Percentiles rank a stretch among this genome's conserved stretches.
These are phyloP conservation scores for Amanita pseudoporphyria DNA, from an alignment of 768 basidiomycete genomes.

Conservation along the genomic window DNA sequence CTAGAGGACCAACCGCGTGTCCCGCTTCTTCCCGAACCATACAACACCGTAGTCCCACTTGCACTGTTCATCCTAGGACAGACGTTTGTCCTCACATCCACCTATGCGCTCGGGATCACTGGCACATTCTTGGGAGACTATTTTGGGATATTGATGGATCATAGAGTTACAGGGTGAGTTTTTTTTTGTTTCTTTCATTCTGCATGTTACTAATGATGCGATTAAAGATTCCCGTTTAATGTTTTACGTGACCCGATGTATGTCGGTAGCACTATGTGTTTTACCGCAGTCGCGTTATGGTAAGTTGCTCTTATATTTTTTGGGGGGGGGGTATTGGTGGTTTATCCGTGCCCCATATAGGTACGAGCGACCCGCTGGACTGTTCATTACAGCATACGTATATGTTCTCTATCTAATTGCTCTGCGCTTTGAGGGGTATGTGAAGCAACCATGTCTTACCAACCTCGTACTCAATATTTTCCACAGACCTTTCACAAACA, in stretches of 20 bases:
- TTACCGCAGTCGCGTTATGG: slow-evolving; percentile 82
- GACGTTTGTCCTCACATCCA: slow-evolving; percentile 79
- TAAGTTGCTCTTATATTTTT: slow-evolving; percentile 27
- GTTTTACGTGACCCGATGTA: slow-evolving; percentile 94
- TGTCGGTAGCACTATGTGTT: slow-evolving; percentile 88
- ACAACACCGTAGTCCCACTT: slow-evolving; percentile 48
- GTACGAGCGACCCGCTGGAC: slow-evolving; percentile 80
- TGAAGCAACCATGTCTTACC: slow-evolving; percentile 7
- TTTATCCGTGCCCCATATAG: slow-evolving; percentile 26
- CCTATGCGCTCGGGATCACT: slow-evolving; percentile 86
- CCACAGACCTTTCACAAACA: slow-evolving; percentile 65
- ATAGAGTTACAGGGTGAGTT: slow-evolving; percentile 68
- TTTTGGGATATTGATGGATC: slow-evolving; percentile 81
- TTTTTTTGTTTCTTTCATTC: neutral
- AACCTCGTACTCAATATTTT: slow-evolving; percentile 1
- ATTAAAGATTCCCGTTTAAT: slow-evolving; percentile 84
- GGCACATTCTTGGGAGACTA: slow-evolving; percentile 88
- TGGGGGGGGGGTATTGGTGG: neutral
- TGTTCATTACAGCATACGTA: slow-evolving; percentile 73
- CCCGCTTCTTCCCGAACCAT: slow-evolving; percentile 57
- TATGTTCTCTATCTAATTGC: slow-evolving; percentile 81
- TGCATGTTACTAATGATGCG: neutral
- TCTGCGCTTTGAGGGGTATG: slow-evolving; percentile 84
- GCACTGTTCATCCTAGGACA: slow-evolving; percentile 66
- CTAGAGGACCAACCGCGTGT: slow-evolving; percentile 65